Evolutionary conservation across 192 early-diverging fungal genomes (phyloP), one percentile per base, ranked within the genome.

Genomic region (Cetraspora pellucida): DNA sequence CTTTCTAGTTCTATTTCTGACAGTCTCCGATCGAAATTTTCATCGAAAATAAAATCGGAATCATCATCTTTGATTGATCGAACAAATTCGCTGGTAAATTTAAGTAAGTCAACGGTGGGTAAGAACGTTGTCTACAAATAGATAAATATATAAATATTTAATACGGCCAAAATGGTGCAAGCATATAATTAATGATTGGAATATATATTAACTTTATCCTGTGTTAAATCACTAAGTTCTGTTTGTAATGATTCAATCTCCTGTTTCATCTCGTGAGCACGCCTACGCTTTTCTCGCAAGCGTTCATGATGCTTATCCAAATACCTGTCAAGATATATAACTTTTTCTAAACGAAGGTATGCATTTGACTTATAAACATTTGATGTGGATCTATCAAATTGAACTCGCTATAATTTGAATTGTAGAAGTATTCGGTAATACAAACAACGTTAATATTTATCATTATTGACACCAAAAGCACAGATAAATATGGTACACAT

Each of bases 281-380:
- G 28, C 8, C 25, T 58, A 50, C 81, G 70, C 25, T 74, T 28
- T 55, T 80, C 43, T 61, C 52, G 66, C 54, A 83, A 61, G 0
- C 27, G 1, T 0, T 79, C 79, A 71, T 78, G 81, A 47, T 85
- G 81, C 3, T 64, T 69, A 31, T 87, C 85, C 23, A 82, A 67
- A 70, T 85, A 84, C 14, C 90, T 87, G 37, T 90, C 85, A 57
- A 94, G 79, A 63, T 85, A 93, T 23, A 94, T 79, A 2, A 81
- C 80, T 46, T 86, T 84, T 8, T 90, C 88, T 49, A 94, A 83
- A 11, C 85, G 57, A 44, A 94, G 61, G n/a, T 82, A 89, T 49
- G 91, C 88, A 81, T 91, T 88, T 13, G 89, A 87, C 75, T 94
- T 94, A 82, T 89, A 91, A 2, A 89, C 81, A 19, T 81, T 80